Evolutionary conservation across 1,284 basidiomycete species (phyloP).

Genomic region (Termitomyces sp.): DNA sequence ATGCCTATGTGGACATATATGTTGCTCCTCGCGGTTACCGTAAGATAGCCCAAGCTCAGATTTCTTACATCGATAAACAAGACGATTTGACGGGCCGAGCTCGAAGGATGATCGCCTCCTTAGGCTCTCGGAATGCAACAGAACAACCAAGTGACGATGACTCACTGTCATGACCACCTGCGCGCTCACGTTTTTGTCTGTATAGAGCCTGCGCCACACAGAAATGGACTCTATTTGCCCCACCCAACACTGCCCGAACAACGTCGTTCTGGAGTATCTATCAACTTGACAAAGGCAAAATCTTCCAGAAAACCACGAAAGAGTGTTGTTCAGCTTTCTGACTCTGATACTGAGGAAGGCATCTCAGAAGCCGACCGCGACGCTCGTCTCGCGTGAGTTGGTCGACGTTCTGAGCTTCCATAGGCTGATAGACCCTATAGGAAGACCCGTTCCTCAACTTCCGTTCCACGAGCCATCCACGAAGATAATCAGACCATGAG

Average conservation of each 20-base stretch:
- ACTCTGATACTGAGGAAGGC: conserved; percentile 62
- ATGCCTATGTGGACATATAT: conserved; percentile 67
- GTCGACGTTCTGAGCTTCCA: neutral
- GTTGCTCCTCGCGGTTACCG: conserved; percentile 58
- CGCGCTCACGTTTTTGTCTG: neutral
- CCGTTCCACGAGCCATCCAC: conserved; percentile 21
- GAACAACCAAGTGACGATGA: conserved; percentile 13
- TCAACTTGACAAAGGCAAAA: conserved; percentile 2
- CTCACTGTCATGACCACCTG: neutral
- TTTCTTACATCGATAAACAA: conserved; percentile 65
- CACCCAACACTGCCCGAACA: conserved; percentile 31
- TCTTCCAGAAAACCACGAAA: conserved; percentile 18
- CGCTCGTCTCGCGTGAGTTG: conserved; percentile 57
- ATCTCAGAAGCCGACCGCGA: conserved; percentile 62
- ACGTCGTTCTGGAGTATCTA: neutral
- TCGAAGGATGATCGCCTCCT: conserved; percentile 46
- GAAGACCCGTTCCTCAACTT: conserved; percentile 46
- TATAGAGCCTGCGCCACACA: conserved; percentile 34
- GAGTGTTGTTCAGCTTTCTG: conserved; percentile 39
- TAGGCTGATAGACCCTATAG: conserved; percentile 26
- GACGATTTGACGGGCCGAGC: conserved; percentile 67
- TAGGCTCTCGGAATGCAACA: conserved; percentile 17
- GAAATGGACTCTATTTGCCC: conserved; percentile 53
- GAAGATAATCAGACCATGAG: conserved; percentile 50
- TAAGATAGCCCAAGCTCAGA: conserved; percentile 49